Conservation (phyloP, 257 asterid species). For the Primulina eburnea region DNA sequence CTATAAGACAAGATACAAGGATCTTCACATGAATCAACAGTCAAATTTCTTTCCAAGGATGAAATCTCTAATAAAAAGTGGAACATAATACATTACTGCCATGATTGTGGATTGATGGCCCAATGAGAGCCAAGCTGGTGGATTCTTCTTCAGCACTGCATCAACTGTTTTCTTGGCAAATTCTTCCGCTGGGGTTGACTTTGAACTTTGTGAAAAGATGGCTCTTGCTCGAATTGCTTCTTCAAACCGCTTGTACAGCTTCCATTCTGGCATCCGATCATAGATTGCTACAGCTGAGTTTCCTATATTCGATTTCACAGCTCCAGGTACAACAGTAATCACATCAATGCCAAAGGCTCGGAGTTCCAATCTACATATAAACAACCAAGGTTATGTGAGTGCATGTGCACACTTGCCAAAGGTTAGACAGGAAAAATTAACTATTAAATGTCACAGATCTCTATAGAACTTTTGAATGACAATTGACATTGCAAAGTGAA, state of each 20-base stretch:
- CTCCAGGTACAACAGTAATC: slow-evolving; percentile 76
- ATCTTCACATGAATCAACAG: slow-evolving; percentile 23
- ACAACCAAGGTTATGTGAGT: background rate
- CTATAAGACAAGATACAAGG: background rate
- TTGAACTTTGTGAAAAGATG: slow-evolving; percentile 47
- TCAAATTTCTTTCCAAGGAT: slow-evolving; percentile 47
- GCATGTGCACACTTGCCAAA: background rate
- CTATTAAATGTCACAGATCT: background rate
- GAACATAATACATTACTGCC: slow-evolving; percentile 53
- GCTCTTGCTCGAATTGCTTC: slow-evolving; percentile 72
- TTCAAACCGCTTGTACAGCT: slow-evolving; percentile 66
- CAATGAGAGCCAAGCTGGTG: slow-evolving; percentile 68
- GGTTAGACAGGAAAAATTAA: background rate
- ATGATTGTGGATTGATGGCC: slow-evolving; percentile 65
- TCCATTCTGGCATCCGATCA: slow-evolving; percentile 85
- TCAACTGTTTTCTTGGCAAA: slow-evolving; percentile 78
- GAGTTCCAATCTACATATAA: slow-evolving; percentile 38
- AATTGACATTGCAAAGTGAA: background rate
- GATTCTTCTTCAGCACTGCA: slow-evolving; percentile 60
- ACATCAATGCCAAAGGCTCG: slow-evolving; percentile 61
- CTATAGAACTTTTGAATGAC: background rate
- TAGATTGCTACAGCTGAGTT: slow-evolving; percentile 50
- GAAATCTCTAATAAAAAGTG: slow-evolving; percentile 62
- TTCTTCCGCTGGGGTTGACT: slow-evolving; percentile 73
- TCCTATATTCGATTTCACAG: slow-evolving; percentile 72